These are phyloP conservation scores for Candida andamanensis DNA, from an alignment of 805 yeast species.

Conservation along the genomic window DNA sequence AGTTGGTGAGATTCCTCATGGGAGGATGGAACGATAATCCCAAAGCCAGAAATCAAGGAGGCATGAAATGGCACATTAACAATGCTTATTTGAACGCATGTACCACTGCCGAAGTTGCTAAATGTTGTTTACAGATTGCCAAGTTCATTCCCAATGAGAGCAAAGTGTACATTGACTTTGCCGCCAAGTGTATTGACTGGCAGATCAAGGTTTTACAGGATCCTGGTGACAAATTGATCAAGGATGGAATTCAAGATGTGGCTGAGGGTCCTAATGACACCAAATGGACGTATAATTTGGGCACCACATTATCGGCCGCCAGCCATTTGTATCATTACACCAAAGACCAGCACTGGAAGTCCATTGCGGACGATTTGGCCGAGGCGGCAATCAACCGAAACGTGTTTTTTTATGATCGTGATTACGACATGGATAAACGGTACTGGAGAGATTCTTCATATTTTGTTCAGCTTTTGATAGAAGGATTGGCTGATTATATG, in stretches of 20 bases:
- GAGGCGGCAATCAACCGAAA: constrained; percentile 55
- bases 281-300: constrained; percentile 67
- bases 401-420: constrained; percentile 58
- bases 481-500: constrained; percentile 64
- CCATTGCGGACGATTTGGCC: constrained; percentile 45
- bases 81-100: constrained; percentile 60
- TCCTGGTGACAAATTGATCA: constrained; percentile 48
- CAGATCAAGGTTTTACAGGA: constrained; percentile 48
- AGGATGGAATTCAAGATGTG: constrained; percentile 55
- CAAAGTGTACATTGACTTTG: constrained; percentile 48
- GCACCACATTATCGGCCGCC: constrained; percentile 56
- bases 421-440: constrained; percentile 48
- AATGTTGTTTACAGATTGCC: constrained; percentile 55
- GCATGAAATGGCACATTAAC: constrained; percentile 62
- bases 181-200: constrained; percentile 58
- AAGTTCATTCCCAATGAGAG: constrained; percentile 47
- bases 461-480: constrained; percentile 59
- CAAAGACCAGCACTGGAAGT: constrained; percentile 45
- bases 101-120: constrained; percentile 63
- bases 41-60: constrained; percentile 46
- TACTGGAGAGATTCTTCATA: constrained; percentile 63
- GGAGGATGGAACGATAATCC: constrained; percentile 55
- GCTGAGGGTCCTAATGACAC: constrained; percentile 39
- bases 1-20: constrained; percentile 55
- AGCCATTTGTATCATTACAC: constrained; percentile 47